A percentile compares a stretch with the other conserved stretches of the same genome.
phyloP scores from a whole-genome alignment of 2,329 filamentous ascomycete genomes.

The Botrytis fragariae region DNA sequence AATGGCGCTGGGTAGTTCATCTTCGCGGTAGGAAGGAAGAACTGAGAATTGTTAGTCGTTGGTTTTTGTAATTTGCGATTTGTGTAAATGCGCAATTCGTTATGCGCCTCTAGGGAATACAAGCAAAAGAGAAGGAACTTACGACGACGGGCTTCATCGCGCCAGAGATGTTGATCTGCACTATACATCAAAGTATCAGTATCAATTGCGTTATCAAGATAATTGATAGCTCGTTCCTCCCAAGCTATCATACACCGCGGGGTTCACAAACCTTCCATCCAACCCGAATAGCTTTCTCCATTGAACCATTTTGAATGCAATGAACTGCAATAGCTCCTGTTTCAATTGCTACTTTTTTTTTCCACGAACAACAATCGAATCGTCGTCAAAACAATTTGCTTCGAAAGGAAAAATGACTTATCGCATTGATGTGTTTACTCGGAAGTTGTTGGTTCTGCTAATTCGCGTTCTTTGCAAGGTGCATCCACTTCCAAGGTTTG shows the following conservation, averaged over 20 bases:
- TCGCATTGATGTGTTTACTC: background rate
- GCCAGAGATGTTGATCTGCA: constrained; percentile 30
- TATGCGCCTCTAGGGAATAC: background rate
- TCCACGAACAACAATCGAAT: background rate
- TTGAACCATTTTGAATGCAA: constrained; percentile 32
- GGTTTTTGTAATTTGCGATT: background rate
- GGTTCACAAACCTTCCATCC: constrained; percentile 30
- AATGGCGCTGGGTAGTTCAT: constrained; percentile 62
- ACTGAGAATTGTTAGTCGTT: constrained; percentile 48
- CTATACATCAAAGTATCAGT: background rate
- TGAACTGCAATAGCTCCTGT: background rate
- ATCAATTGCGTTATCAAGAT: background rate
- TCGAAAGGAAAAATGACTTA: background rate
- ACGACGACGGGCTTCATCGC: constrained; percentile 36
- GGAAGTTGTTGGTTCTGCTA: background rate
- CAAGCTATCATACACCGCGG: constrained; percentile 3
- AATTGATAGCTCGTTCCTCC: background rate
- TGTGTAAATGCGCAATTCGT: background rate
- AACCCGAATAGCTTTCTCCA: constrained; percentile 37
- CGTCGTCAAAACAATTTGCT: background rate
- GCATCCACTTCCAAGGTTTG: constrained; percentile 9
- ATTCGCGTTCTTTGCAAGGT: background rate
- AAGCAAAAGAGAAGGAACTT: constrained; percentile 12
- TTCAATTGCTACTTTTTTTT: background rate
- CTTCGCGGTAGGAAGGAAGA: constrained; percentile 61